Evolutionary conservation across 2,329 filamentous ascomycete genomes (phyloP), one percentile per base, ranked within the genome.

Genomic region (Trichoderma sp.): DNA sequence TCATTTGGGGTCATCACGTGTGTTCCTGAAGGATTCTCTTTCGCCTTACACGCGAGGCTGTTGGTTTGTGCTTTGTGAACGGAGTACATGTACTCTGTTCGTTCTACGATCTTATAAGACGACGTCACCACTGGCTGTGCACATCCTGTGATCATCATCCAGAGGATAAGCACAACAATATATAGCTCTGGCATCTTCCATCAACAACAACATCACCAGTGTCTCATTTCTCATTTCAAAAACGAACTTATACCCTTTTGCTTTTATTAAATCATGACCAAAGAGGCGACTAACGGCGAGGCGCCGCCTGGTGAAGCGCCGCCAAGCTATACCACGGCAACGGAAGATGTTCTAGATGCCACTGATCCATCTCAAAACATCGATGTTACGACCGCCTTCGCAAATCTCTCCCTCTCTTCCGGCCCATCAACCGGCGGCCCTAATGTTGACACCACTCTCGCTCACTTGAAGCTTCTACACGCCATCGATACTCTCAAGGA

Each of bases 391-490:
- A 30, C 61, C 17, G 57, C 68, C 0, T 71, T 66, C 28, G 68
- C 68, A 20, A 58, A 66, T 13, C 68, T 71, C 43, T 59, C 62
- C 15, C 72, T 57, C 68, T 73, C 61, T 50, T 59, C 68, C 1
- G 17, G 17, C 3, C 34, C 47, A 9, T 3, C 36, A 47, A 50
- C 26, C 3, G 68, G 61, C 4, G 36, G 34, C 20, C 68, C 68
- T 6, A 34, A 34, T 4, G 53, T 66, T 13, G 85, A 90, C 72
- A 85, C 89, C 58, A 93, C 91, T 74, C 86, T 93, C 26, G 91
- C 88, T 0, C 93, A 96, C 78, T 84, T 95, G 34, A 93, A 93
- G 78, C 83, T 95, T 1, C 84, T 95, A 1, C 87, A 89, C 68
- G 88, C 90, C 12, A 86, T 95, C 71, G 87, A 92, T 74, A 85